phyloP scores from a whole-genome alignment of 2,329 filamentous ascomycete species.

The Nothophaeocryptopus gaeumannii region DNA sequence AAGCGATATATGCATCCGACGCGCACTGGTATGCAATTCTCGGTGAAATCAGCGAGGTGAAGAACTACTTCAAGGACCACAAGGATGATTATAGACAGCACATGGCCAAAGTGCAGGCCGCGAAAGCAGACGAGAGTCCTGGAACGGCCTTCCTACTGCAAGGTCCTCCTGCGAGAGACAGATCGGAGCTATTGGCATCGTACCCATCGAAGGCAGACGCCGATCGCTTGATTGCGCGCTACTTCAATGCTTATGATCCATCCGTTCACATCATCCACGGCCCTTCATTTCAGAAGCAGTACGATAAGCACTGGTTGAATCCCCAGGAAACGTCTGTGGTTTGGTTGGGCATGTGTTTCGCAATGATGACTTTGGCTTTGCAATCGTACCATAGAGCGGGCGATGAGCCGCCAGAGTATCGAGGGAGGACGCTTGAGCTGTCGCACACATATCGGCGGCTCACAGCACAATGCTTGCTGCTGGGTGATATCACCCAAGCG shows the following conservation, averaged over 20 bases:
- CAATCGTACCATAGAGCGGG: conserved; percentile 76
- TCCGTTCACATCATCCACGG: conserved; percentile 58
- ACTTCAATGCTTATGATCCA: conserved; percentile 78
- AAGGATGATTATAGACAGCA: conserved; percentile 87
- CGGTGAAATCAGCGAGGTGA: conserved; percentile 80
- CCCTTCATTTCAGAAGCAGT: conserved; percentile 76
- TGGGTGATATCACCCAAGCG: conserved; percentile 74
- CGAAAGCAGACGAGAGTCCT: conserved; percentile 57
- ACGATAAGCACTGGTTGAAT: conserved; percentile 67
- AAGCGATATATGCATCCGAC: conserved; percentile 49
- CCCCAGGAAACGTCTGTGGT: conserved; percentile 70
- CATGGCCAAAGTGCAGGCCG: conserved; percentile 69
- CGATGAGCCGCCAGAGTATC: conserved; percentile 76
- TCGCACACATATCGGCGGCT: conserved; percentile 61
- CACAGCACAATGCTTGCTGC: conserved; percentile 73
- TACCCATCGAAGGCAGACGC: conserved; percentile 79
- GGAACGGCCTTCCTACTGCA: conserved; percentile 79
- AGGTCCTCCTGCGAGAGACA: conserved; percentile 64
- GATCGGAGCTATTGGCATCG: conserved; percentile 72
- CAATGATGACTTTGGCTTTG: conserved; percentile 73
- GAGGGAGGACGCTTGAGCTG: conserved; percentile 56
- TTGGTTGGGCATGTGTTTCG: conserved; percentile 75
- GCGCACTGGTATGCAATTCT: conserved; percentile 54
- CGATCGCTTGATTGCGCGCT: conserved; percentile 81
- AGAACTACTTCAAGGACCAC: conserved; percentile 80